Evolutionary conservation across 805 yeast species (phyloP), one percentile per base, ranked within the genome.

Genomic region (Sporopachydermia lactativora): DNA sequence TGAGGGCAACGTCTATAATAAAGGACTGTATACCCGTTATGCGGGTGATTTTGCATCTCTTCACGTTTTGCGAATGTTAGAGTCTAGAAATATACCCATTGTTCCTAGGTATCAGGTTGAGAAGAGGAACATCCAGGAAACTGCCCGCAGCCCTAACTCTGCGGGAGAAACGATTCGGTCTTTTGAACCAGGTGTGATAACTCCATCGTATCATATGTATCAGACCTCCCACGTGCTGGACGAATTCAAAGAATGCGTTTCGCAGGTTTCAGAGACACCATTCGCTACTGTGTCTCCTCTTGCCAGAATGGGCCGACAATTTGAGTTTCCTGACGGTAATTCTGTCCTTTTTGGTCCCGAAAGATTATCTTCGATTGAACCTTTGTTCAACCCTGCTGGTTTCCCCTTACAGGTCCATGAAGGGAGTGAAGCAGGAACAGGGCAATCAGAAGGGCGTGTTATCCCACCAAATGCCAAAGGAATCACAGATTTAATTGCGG

Each of bases 31-130:
- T 55, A 71, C 83, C 13, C 75, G 73, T 49, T 81, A 70, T 54
- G 96, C 88, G 3, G 97, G 96, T 5, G 89, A 86, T 55, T 88
- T 80, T 55, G 57, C 82, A 42, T 81, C 79, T 55, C 65, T 73
- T 40, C 83, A 81, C 58, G 63, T 77, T 2, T 57, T 70, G 47
- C 64, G 71, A 39, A 71, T 61, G 50, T 66, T 68, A 45, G 58
- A 63, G 42, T 48, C 60, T 35, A 57, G 55, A 43, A 44, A 55
- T 39, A 60, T 62, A 38, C 43, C 52, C 16, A 49, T 54, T 15
- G 54, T 55, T 13, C 61, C 63, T 4, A 56, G 55, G 14, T 60
- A 54, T 43, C 52, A 57, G 42, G 54, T 69, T 34, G 39, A 56
- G 19, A 62, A 58, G 46, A 61, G 59, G 49, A 52, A 43, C 17